Evolutionary conservation across 495 filamentous ascomycete species (phyloP).

Genomic region (Podospora pseudopauciseta): DNA sequence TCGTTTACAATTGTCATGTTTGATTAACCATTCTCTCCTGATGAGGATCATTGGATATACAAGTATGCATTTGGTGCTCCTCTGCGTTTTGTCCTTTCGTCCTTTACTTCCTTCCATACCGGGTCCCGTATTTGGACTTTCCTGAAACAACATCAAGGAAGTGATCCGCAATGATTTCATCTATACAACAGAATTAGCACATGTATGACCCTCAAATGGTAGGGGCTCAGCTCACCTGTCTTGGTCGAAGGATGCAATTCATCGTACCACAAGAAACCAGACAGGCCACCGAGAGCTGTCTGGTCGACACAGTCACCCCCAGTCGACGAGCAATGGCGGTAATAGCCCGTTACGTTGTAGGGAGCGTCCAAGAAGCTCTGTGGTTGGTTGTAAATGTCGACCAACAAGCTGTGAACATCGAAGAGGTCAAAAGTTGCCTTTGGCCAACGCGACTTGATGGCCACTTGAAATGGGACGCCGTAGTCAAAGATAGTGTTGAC

Average conservation of each 20-base stretch:
- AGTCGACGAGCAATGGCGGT: slow-evolving; percentile 47
- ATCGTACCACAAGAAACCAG: slow-evolving; percentile 54
- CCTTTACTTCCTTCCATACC: slow-evolving; percentile 2
- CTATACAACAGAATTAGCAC: slow-evolving; percentile 10
- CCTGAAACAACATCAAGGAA: slow-evolving; percentile 60
- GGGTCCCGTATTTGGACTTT: slow-evolving; percentile 53
- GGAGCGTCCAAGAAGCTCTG: slow-evolving; percentile 56
- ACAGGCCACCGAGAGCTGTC: slow-evolving; percentile 27
- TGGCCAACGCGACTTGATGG: slow-evolving; percentile 53
- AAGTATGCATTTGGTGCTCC: no score
- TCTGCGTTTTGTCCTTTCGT: no score
- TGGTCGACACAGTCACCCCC: slow-evolving; percentile 33
- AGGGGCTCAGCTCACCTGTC: slow-evolving; percentile 46
- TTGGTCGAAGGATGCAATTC: slow-evolving; percentile 65
- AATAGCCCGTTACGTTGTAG: slow-evolving; percentile 59
- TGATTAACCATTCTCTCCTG: no score
- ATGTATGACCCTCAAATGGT: background rate
- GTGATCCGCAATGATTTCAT: slow-evolving; percentile 51
- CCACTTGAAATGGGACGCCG: slow-evolving; percentile 53
- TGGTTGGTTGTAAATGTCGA: slow-evolving; percentile 60
- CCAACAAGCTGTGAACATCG: slow-evolving; percentile 60
- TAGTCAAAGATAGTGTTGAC: slow-evolving; percentile 62
- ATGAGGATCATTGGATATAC: no score
- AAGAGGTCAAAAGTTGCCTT: slow-evolving; percentile 60
- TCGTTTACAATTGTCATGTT: no score